A percentile compares a stretch with the other conserved stretches of the same genome.
These are phyloP conservation scores for Globisporangium irregulare DNA, from an alignment of 352 stramenopile species.

Conservation along the genomic window DNA sequence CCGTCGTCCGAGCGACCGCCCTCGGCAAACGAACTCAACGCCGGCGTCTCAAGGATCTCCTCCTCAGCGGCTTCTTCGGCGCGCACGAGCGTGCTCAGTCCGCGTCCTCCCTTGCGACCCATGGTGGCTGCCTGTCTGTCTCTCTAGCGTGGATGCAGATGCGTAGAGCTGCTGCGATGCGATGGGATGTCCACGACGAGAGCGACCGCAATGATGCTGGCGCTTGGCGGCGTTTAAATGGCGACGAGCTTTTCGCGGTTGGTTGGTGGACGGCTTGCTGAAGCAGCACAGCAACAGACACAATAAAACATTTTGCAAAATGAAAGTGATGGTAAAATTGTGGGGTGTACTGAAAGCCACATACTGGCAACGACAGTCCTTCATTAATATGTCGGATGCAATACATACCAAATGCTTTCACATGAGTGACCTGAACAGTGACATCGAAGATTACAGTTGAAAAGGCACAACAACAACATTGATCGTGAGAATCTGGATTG, in stretches of 20 bases:
- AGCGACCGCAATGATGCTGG: slow-evolving; percentile 3
- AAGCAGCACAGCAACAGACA: slow-evolving; percentile 22
- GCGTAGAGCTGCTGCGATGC: neutral
- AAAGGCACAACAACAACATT: no score
- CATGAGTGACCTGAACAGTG: slow-evolving; percentile 3
- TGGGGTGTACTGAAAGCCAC: neutral
- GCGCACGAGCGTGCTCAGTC: slow-evolving; percentile 58
- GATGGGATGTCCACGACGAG: slow-evolving; percentile 6
- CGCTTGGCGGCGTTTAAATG: slow-evolving; percentile 11
- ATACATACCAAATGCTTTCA: neutral
- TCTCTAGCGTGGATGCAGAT: neutral
- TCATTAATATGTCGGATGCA: neutral
- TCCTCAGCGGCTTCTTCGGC: slow-evolving; percentile 72
- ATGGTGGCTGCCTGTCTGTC: slow-evolving; percentile 17
- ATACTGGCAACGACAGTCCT: neutral
- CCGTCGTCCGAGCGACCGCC: slow-evolving; percentile 20
- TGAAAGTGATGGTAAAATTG: neutral
- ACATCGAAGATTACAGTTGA: neutral
- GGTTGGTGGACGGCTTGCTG: slow-evolving; percentile 17
- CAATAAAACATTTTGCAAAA: slow-evolving; percentile 15
- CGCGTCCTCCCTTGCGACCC: slow-evolving; percentile 36
- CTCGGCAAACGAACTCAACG: slow-evolving; percentile 47
- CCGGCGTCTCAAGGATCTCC: slow-evolving; percentile 82
- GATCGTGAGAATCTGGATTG: no score
- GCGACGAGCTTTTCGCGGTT: slow-evolving; percentile 14